Base-by-base conservation (phyloP, 768 basidiomycete species). In the Amanita jacksonii region DNA sequence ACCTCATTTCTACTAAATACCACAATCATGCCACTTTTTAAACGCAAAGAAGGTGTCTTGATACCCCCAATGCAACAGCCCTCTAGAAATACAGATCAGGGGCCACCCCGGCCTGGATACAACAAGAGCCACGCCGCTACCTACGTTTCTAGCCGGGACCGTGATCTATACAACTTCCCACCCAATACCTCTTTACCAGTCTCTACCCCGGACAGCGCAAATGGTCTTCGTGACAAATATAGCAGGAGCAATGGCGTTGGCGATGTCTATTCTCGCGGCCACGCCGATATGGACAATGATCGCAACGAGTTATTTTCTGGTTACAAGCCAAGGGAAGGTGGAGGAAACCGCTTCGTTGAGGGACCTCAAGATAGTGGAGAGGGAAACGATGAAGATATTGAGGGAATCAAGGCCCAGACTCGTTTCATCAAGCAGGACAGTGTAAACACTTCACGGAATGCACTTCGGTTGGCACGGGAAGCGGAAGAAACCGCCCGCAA, bases 391-490 rank as follows among this genome's bases (percentile, higher is more conserved):
- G 88, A 91, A 48, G 92, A 92, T 50, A 68, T 92, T 4, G 94
- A 99, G 64, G 89, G 83, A 19, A 97, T 99, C 64, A 97, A 96
- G 66, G 79, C 88, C 54, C 83, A 92, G 63, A 91, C 87, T 48
- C 74, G 81, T 45, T 86, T 76, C 55, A 59, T 85, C 49, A 98
- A 99, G 65, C 91, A 97, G 63, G 93, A 97, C 54, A 85, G 81
- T 57, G 81, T 93, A 37, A 81, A 77, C 43, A 85, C 86, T 12
- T 86, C 91, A 1, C 70, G 93, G 54, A 97, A 98, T 63, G 94
- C 94, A 9, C 71, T 99, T 41, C 75, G 91, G 33, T 73, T 97
- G 58, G 94, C 93, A 30, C 73, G 83, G n/a, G 92, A 98, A 62
- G 91, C 94, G 0, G 94, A 97, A 62, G 94, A 99, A 62, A 94